phyloP scores from a whole-genome alignment of 352 stramenopile genomes.

The Blastocystis hominis region DNA sequence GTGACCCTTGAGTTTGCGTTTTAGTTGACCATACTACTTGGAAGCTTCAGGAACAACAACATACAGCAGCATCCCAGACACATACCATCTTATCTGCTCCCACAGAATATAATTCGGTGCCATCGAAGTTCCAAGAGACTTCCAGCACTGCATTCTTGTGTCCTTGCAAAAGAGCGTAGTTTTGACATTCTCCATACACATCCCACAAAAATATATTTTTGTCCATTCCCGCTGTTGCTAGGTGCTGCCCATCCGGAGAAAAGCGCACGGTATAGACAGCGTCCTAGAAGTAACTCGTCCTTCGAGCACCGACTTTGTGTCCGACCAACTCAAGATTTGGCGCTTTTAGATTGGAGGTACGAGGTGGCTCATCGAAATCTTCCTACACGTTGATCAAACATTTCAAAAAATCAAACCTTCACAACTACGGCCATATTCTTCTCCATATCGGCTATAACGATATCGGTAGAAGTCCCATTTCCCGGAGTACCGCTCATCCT shows the following conservation, averaged over 20 bases:
- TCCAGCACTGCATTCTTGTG: conserved; percentile 78
- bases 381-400: neutral
- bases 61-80: conserved; percentile 69
- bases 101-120: conserved; percentile 68
- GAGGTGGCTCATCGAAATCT: conserved; percentile 37
- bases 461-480: conserved; percentile 7
- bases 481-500: neutral
- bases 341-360: conserved; percentile 43
- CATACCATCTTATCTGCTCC: conserved; percentile 75
- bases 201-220: conserved; percentile 70
- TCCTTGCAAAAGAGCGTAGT: conserved; percentile 71
- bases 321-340: conserved; percentile 36
- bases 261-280: conserved; percentile 41
- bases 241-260: conserved; percentile 52
- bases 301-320: neutral
- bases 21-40: conserved; percentile 61
- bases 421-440: conserved; percentile 51
- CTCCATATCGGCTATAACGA: conserved; percentile 45
- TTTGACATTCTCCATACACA: conserved; percentile 74
- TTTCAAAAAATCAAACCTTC: neutral
- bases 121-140: conserved; percentile 77
- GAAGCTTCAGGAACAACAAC: neutral
- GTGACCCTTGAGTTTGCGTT: conserved; percentile 73
- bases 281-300: neutral
- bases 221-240: conserved; percentile 48